Evolutionary conservation across 345 rosid species (phyloP).

Genomic region (Eucalyptus pauciflora): DNA sequence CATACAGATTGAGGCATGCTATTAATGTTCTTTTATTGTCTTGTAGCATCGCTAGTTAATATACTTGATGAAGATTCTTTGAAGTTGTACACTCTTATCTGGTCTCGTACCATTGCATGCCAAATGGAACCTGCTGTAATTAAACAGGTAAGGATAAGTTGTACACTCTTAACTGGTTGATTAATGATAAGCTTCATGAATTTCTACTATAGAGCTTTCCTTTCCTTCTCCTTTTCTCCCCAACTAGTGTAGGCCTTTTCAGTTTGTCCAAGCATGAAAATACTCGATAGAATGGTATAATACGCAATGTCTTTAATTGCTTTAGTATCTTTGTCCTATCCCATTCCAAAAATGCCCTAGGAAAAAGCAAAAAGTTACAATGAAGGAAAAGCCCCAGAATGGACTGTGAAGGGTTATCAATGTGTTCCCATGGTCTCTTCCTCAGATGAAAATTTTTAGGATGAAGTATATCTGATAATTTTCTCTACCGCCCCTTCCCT

Average conservation of each 20-base stretch:
- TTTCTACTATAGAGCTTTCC: background rate
- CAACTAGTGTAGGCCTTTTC: background rate
- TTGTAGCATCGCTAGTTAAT: slow-evolving; percentile 54
- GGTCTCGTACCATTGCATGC: slow-evolving; percentile 90
- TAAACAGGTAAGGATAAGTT: slow-evolving; percentile 48
- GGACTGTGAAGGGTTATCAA: background rate
- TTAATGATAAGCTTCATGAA: background rate
- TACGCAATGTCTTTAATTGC: background rate
- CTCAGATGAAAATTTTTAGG: background rate
- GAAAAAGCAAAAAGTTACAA: background rate
- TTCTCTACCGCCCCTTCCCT: background rate
- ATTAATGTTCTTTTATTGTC: background rate
- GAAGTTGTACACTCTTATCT: slow-evolving; percentile 83
- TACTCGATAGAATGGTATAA: background rate
- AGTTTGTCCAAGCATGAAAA: background rate
- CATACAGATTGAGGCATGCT: background rate
- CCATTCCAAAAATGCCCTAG: background rate
- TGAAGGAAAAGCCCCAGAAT: background rate
- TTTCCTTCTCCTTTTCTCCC: background rate
- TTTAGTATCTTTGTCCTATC: background rate
- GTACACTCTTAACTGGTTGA: background rate
- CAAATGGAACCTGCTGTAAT: slow-evolving; percentile 78
- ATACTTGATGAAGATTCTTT: slow-evolving; percentile 81
- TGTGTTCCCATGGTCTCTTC: background rate
- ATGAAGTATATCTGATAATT: background rate